Evolutionary conservation across 2,329 filamentous ascomycete genomes (phyloP).

Genomic region (Aureobasidium pullulans): DNA sequence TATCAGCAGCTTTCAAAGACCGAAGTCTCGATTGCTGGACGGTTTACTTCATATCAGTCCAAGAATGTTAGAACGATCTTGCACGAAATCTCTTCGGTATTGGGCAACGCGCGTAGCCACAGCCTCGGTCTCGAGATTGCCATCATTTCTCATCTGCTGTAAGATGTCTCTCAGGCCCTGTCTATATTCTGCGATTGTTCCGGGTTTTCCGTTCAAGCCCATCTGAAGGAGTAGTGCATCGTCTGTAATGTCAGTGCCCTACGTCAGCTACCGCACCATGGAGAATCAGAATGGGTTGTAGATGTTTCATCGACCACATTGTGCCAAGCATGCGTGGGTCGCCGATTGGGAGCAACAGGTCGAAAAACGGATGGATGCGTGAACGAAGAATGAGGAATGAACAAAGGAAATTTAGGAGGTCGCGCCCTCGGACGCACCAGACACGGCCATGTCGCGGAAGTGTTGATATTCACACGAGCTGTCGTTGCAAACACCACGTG

Average conservation of each 20-base stretch:
- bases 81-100: conserved; percentile 57
- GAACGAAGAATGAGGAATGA: conserved; percentile 3
- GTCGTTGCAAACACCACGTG: conserved; percentile 66
- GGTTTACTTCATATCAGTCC: conserved; percentile 1
- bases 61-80: conserved; percentile 57
- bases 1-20: neutral
- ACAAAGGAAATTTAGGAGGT: conserved; percentile 18
- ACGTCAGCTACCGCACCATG: conserved; percentile 20
- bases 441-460: conserved; percentile 63
- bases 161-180: conserved; percentile 56
- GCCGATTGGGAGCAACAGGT: neutral
- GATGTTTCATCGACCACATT: neutral
- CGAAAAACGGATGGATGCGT: neutral
- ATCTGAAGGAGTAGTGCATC: conserved; percentile 25
- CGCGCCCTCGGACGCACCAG: conserved; percentile 56
- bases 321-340: neutral
- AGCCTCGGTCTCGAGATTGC: conserved; percentile 57
- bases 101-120: conserved; percentile 62
- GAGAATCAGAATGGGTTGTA: conserved; percentile 2
- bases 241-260: conserved; percentile 26
- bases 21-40: neutral
- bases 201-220: conserved; percentile 22
- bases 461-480: conserved; percentile 70
- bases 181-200: conserved; percentile 42
- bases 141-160: conserved; percentile 50